Evolutionary conservation across 2,329 filamentous ascomycete species (phyloP).

Genomic region (Pseudophaeomoniella oleicola): DNA sequence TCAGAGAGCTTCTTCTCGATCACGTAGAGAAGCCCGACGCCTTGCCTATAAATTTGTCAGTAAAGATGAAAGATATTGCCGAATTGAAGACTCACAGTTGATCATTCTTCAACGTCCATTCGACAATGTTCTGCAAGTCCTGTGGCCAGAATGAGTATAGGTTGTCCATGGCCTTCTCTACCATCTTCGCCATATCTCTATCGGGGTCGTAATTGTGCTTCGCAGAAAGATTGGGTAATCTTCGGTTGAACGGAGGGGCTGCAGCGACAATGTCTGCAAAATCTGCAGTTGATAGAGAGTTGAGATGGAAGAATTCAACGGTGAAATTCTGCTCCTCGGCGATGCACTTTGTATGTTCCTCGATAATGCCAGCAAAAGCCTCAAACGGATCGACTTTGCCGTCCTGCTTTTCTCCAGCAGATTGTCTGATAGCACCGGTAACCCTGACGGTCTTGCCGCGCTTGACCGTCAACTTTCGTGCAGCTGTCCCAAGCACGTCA

Average conservation of each 20-base stretch:
- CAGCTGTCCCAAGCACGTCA: slow-evolving; percentile 49
- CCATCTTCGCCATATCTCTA: slow-evolving; percentile 66
- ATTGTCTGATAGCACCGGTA: slow-evolving; percentile 27
- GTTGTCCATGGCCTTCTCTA: slow-evolving; percentile 78
- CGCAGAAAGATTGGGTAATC: slow-evolving; percentile 56
- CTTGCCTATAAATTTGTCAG: slow-evolving; percentile 47
- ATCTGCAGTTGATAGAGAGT: slow-evolving; percentile 66
- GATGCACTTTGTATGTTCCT: slow-evolving; percentile 69
- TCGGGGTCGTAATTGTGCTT: slow-evolving; percentile 78
- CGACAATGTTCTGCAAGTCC: slow-evolving; percentile 65
- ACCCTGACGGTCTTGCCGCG: slow-evolving; percentile 60
- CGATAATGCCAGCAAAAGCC: slow-evolving; percentile 63
- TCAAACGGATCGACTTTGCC: slow-evolving; percentile 62
- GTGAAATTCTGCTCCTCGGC: slow-evolving; percentile 95
- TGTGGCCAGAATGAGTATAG: slow-evolving; percentile 70
- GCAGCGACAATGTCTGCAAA: slow-evolving; percentile 67
- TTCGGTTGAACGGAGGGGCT: slow-evolving; percentile 50
- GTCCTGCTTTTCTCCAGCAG: slow-evolving; percentile 38
- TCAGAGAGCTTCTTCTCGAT: slow-evolving; percentile 67
- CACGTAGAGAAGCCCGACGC: slow-evolving; percentile 68
- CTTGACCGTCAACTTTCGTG: slow-evolving; percentile 85
- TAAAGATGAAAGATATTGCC: not conserved
- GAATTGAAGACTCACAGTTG: slow-evolving; percentile 54
- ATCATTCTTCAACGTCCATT: slow-evolving; percentile 70
- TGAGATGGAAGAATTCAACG: slow-evolving; percentile 91